Evolutionary conservation across 2,329 filamentous ascomycete genomes (phyloP), one percentile per base, ranked within the genome.

Genomic region (Exophiala calicioides): DNA sequence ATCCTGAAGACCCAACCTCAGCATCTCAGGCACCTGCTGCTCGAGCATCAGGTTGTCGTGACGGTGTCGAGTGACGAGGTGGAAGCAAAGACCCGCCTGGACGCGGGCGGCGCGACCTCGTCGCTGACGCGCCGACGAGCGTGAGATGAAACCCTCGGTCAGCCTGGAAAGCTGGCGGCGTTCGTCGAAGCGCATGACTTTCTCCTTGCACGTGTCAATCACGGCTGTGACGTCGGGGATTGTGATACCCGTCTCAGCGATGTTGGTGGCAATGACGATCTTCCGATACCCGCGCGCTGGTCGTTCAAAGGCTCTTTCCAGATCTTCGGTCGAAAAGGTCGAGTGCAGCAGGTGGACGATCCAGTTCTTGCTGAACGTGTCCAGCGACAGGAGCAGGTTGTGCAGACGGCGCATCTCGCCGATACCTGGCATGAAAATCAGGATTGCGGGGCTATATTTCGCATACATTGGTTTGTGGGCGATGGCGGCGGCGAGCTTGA

Each of bases 191-290:
- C 91, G 75, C 43, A 51, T 50, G 24, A 54, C 27, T 57, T 94
- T 90, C 68, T 97, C 91, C 67, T 95, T 97, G 46, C 93, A 93
- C 1, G 90, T 90, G 66, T 98, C 93, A 48, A 98, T 86, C 34
- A 98, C 93, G 59, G 90, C 95, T 0, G 93, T 97, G 21, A 98
- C 88, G 64, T 98, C 93, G 1, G 93, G 93, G 56, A 98, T 98
- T 0, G 93, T 98, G 62, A 98, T 95, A 72, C 93, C 93, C 1
- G 93, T 98, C 67, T 98, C 93, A 3, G 93, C 93, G 65, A 98
- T 98, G 63, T 98, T 98, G 10, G 93, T 98, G 1, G 93, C 90
- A 44, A 98, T 78, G 2, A 98, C 91, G 55, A 98, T 93, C 70
- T 98, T 98, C 53, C 90, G 81, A 46, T 83, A 76, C 0, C 91